A percentile compares a stretch with the other conserved stretches of the same genome.
Conservation (phyloP, 2,329 filamentous ascomycete genomes). For the Colletotrichum tabaci region DNA sequence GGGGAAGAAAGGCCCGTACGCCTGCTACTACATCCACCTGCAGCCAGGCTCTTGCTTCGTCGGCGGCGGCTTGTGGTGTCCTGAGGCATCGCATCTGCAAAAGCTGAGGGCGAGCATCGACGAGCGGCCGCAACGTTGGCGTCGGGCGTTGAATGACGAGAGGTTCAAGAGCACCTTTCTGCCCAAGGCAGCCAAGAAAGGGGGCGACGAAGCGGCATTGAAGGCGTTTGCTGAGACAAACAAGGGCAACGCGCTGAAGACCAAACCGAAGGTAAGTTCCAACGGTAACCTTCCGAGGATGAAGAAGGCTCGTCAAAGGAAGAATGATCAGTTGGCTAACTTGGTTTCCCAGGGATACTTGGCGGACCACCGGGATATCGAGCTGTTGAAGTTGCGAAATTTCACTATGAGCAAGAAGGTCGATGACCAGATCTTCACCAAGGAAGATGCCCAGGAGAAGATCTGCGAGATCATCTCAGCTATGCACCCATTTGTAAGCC, state of each 20-base stretch:
- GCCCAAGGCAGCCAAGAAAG: constrained; percentile 57
- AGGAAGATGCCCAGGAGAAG: constrained; percentile 73
- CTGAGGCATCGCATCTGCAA: constrained; percentile 76
- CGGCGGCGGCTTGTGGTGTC: constrained; percentile 87
- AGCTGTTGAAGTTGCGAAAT: constrained; percentile 83
- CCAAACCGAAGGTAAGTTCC: constrained; percentile 80
- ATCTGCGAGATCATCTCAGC: constrained; percentile 75
- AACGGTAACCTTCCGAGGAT: not conserved
- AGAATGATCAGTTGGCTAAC: not conserved
- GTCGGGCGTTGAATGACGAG: constrained; percentile 74
- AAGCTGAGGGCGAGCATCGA: constrained; percentile 83
- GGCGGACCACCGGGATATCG: constrained; percentile 82
- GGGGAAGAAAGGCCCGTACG: constrained; percentile 88
- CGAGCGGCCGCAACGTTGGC: constrained; percentile 78
- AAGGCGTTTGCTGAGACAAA: constrained; percentile 81
- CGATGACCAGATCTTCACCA: constrained; percentile 75
- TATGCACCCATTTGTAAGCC: constrained; percentile 85
- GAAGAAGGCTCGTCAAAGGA: not conserved
- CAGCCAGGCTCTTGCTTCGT: constrained; percentile 81
- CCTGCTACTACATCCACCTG: constrained; percentile 89
- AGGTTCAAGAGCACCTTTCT: constrained; percentile 77
- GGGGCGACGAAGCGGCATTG: constrained; percentile 71
- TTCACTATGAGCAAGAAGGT: constrained; percentile 81
- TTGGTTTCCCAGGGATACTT: constrained; percentile 75
- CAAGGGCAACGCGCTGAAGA: constrained; percentile 83